These are phyloP conservation scores for Colletotrichum spinosum DNA, from an alignment of 2,329 filamentous ascomycete genomes.

Conservation along the genomic window DNA sequence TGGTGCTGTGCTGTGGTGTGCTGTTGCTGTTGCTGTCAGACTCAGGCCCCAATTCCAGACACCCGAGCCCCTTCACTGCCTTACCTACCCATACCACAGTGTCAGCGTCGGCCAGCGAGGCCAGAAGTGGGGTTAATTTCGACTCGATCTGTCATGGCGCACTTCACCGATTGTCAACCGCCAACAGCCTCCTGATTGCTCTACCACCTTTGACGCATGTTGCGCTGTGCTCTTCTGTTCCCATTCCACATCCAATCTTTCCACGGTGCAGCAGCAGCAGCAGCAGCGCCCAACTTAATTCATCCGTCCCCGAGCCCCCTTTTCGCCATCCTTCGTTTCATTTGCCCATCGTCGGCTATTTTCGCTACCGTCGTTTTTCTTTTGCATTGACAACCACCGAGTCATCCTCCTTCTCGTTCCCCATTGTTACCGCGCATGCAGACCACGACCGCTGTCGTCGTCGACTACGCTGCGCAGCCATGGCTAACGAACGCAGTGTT, in stretches of 20 bases:
- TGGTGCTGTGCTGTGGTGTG: no score
- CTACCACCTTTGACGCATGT: no score
- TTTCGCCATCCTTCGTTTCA: constrained; percentile 22
- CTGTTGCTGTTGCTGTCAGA: no score
- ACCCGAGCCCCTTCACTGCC: background rate
- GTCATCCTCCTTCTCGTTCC: constrained; percentile 1
- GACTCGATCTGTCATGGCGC: constrained; percentile 37
- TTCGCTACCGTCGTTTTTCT: background rate
- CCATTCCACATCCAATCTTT: constrained; percentile 31
- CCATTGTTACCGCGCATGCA: constrained; percentile 29
- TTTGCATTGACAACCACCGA: constrained; percentile 21
- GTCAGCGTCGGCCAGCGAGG: constrained; percentile 38
- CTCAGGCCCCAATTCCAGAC: no score
- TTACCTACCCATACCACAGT: background rate
- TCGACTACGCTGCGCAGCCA: constrained; percentile 39
- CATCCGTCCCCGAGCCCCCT: constrained; percentile 11
- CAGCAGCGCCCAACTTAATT: no score
- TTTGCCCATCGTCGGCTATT: constrained; percentile 7
- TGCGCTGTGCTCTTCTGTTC: constrained; percentile 8
- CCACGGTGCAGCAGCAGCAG: background rate
- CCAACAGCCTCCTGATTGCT: constrained; percentile 33
- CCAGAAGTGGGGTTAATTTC: constrained; percentile 42
- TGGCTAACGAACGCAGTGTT: constrained; percentile 55
- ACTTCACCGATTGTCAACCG: constrained; percentile 35
- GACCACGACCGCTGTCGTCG: constrained; percentile 17